Evolutionary conservation across 768 basidiomycete genomes (phyloP).

Genomic region (Rhizopogon rudus): DNA sequence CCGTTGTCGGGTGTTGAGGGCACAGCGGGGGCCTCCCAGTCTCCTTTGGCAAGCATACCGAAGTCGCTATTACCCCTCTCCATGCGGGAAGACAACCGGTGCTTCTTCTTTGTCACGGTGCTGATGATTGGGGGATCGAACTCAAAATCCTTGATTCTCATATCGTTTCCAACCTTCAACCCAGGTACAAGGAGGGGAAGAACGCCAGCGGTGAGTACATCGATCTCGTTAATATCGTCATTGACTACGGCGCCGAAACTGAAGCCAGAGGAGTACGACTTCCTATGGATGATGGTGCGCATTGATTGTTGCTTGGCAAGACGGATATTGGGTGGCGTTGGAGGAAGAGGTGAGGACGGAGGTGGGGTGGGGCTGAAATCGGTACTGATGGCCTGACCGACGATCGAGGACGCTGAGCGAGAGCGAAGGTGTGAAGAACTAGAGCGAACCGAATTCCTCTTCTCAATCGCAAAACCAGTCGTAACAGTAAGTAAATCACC

Average conservation of each 20-base stretch:
- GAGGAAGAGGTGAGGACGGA: constrained; percentile 65
- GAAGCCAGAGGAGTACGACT: constrained; percentile 60
- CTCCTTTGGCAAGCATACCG: constrained; percentile 25
- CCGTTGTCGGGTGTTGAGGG: constrained; percentile 58
- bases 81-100: constrained; percentile 11
- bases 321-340: constrained; percentile 66
- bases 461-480: constrained; percentile 29
- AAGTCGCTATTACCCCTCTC: constrained; percentile 18
- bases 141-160: constrained; percentile 48
- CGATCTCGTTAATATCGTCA: constrained; percentile 55
- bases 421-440: constrained; percentile 48
- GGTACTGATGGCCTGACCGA: constrained; percentile 33
- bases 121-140: constrained; percentile 29
- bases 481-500: constrained; percentile 20
- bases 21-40: constrained; percentile 52
- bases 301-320: constrained; percentile 43
- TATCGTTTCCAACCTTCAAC: constrained; percentile 49
- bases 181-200: constrained; percentile 66
- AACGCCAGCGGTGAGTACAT: constrained; percentile 64
- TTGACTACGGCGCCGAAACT: constrained; percentile 54
- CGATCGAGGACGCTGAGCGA: constrained; percentile 52
- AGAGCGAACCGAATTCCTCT: constrained; percentile 23
- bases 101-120: constrained; percentile 33
- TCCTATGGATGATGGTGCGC: constrained; percentile 47
- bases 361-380: constrained; percentile 45